These are phyloP conservation scores for Apophysomyces trapeziformis DNA, from an alignment of 371 early-diverging fungal species.

Conservation along the genomic window DNA sequence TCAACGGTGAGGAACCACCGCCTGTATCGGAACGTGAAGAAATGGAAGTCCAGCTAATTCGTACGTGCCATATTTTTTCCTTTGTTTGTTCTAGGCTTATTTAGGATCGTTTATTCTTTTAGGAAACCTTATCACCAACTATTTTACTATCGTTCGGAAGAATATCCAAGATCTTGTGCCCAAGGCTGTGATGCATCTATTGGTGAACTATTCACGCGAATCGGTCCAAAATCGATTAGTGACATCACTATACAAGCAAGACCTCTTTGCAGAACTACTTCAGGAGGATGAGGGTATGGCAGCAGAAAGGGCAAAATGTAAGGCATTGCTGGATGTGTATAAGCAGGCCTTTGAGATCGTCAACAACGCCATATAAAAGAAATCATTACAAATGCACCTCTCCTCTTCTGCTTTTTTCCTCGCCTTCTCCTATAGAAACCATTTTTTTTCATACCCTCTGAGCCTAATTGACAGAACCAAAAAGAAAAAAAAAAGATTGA, in stretches of 20 bases:
- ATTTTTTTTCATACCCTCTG: background rate
- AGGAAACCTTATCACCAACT: conserved; percentile 44
- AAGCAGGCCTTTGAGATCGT: conserved; percentile 84
- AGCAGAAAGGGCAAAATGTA: conserved; percentile 82
- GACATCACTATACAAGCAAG: conserved; percentile 83
- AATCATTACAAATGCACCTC: background rate
- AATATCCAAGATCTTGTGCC: conserved; percentile 90
- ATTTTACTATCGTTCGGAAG: conserved; percentile 59
- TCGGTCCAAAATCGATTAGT: conserved; percentile 86
- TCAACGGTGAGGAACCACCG: conserved; percentile 23
- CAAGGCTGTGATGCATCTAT: conserved; percentile 88
- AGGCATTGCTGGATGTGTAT: conserved; percentile 81
- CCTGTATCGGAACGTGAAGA: conserved; percentile 71
- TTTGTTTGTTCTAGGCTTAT: background rate
- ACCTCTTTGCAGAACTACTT: conserved; percentile 73
- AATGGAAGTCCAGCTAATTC: conserved; percentile 85
- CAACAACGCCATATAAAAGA: conserved; percentile 66
- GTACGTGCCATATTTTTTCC: conserved; percentile 45
- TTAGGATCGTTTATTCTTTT: background rate
- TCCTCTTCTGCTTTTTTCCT: background rate
- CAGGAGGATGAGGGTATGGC: conserved; percentile 84
- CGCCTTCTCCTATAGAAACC: background rate
- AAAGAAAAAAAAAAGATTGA: no score
- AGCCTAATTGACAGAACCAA: no score
- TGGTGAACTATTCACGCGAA: conserved; percentile 80